Evolutionary conservation across 2,329 filamentous ascomycete genomes (phyloP).

Genomic region (Pestalotiopsis sp.): DNA sequence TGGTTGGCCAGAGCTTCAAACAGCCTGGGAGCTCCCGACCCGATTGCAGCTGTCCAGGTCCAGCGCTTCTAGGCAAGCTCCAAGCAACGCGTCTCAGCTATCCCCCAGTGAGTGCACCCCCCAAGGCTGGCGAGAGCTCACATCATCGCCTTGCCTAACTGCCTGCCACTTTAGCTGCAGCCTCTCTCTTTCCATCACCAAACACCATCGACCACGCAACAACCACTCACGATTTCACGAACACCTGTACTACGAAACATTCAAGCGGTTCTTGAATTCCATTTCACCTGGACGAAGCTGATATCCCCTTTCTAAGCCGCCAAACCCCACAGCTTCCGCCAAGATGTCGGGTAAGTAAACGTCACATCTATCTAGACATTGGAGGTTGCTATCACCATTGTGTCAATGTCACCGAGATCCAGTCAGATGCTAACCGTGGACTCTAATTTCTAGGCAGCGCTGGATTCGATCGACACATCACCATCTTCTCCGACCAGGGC

Average conservation of each 20-base stretch:
- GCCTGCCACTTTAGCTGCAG: neutral
- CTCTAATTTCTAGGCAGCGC: conserved; percentile 64
- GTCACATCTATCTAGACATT: conserved; percentile 27
- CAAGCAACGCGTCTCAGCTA: conserved; percentile 29
- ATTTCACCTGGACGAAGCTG: neutral
- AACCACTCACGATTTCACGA: neutral
- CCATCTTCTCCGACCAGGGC: conserved; percentile 99
- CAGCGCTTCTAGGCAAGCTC: conserved; percentile 36
- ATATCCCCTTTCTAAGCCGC: neutral
- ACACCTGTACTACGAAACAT: neutral
- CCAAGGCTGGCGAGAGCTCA: conserved; percentile 28
- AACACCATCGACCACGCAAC: conserved; percentile 1
- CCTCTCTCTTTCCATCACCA: conserved; percentile 1
- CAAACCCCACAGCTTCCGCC: conserved; percentile 20
- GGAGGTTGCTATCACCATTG: conserved; percentile 17
- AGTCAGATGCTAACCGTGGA: conserved; percentile 27
- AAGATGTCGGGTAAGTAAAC: conserved; percentile 55
- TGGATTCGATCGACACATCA: conserved; percentile 98
- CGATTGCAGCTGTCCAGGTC: neutral
- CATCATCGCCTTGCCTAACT: conserved; percentile 14
- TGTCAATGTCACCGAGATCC: conserved; percentile 9
- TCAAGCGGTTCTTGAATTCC: neutral
- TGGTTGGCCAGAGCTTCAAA: neutral
- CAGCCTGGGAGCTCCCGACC: neutral
- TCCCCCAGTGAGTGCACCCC: conserved; percentile 17